These are phyloP conservation scores for Apophysomyces elegans DNA, from an alignment of 371 early-diverging fungal genomes.

Conservation along the genomic window DNA sequence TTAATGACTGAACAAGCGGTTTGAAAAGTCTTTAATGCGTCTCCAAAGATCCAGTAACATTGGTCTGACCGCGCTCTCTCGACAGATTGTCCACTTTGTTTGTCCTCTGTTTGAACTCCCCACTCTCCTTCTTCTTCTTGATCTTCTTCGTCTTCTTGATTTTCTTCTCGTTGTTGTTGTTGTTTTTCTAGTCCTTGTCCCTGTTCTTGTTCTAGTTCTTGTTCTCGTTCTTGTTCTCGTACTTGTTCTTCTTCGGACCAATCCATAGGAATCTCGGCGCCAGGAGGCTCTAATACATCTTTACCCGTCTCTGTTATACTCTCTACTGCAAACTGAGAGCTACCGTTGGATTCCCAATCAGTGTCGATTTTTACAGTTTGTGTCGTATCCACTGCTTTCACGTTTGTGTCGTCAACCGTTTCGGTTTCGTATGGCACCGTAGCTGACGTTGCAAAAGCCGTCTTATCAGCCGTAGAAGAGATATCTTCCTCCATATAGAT, in stretches of 20 bases:
- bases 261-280: too few species aligned
- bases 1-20: conserved; percentile 21
- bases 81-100: not conserved
- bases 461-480: not conserved
- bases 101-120: not conserved
- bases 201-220: too few species aligned
- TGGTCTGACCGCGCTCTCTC: conserved; percentile 36
- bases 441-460: too few species aligned
- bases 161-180: too few species aligned
- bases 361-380: too few species aligned
- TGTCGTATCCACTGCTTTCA: too few species aligned
- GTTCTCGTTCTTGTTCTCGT: too few species aligned
- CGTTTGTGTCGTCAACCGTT: not conserved
- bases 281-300: too few species aligned
- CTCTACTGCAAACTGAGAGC: too few species aligned
- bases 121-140: not conserved
- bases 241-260: not conserved
- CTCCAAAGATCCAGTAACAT: conserved; percentile 54
- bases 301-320: too few species aligned
- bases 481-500: not conserved
- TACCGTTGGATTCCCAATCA: too few species aligned
- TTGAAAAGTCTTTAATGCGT: conserved; percentile 42
- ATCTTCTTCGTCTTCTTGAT: not conserved
- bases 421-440: too few species aligned
- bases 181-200: not conserved